Conservation (phyloP, 345 rosid species). For the Pistacia integerrima region DNA sequence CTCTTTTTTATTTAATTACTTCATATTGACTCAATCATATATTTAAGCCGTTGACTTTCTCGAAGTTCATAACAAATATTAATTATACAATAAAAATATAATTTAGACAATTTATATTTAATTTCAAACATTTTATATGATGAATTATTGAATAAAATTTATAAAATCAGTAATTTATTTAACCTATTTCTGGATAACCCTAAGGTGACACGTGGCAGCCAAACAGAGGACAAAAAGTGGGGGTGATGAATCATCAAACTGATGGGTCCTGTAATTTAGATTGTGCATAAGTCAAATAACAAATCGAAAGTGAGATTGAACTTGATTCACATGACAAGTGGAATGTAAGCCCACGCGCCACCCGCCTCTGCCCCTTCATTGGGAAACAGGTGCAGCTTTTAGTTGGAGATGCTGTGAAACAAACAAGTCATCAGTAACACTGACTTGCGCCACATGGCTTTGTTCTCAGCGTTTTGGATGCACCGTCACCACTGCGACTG, state of each 20-base stretch:
- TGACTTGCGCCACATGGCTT: not conserved
- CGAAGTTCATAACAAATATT: no score
- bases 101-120: not conserved
- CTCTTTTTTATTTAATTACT: not conserved
- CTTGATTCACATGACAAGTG: constrained; percentile 6
- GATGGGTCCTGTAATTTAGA: not conserved
- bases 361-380: not conserved
- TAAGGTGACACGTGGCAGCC: not conserved
- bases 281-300: constrained; percentile 4
- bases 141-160: not conserved
- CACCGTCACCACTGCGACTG: not conserved
- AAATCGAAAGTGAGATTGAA: constrained; percentile 17
- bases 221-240: constrained; percentile 3
- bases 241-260: not conserved
- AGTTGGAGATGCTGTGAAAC: not conserved
- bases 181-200: not conserved
- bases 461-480: not conserved
- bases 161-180: not conserved
- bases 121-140: not conserved
- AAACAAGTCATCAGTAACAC: no score
- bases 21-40: no score
- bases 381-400: constrained; percentile 14
- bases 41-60: no score
- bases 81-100: no score
- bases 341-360: constrained; percentile 27